Evolutionary conservation across 2,329 filamentous ascomycete species (phyloP), one percentile per base, ranked within the genome.

Genomic region (Aspergillus sp.): DNA sequence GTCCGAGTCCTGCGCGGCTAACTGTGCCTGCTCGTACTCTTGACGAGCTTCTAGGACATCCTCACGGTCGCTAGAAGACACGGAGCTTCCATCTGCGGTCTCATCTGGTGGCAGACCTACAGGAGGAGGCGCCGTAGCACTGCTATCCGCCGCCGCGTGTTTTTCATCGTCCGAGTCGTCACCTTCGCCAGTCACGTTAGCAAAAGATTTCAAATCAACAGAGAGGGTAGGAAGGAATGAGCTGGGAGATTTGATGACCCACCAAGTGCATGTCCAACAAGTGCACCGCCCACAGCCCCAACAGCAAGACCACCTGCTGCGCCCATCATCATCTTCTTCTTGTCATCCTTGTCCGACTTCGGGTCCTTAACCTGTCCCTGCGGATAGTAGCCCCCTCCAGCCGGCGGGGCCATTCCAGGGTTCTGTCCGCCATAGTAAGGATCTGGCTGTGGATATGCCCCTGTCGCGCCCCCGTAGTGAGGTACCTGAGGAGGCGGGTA

Each of bases 31-130:
- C 41, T 54, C 52, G 14, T 54, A 54, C 19, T 54, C 52, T 43
- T 54, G 52, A 5, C 52, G 52, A 17, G 52, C 52, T 33, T 54
- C 52, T 14, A 54, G 52, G 4, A 54, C 52, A 4, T 47, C 43
- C 31, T 54, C 52, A n/a, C 52, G 52, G 43, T 54, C 52, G 43
- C 52, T 54, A 8, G 41, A 47, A 1, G 52, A 54, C 6, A 54
- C 52, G 4, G 52, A 54, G 8, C 39, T 33, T 3, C 52, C 52
- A 31, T 54, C 52, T 7, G 52, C 52, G 1, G 52, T 54, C 21
- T 54, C 52, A 37, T 54, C 43, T 6, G 52, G 52, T 9, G 52
- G 52, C 12, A 54, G 43, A 6, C 21, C 52, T n/a, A 19, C 52
- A 6, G 52, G 52, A 17, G 52, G 52, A 17, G 52, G 52, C 9